Evolutionary conservation across 106 monocot species (phyloP).

Genomic region (Apostasia ramifera): DNA sequence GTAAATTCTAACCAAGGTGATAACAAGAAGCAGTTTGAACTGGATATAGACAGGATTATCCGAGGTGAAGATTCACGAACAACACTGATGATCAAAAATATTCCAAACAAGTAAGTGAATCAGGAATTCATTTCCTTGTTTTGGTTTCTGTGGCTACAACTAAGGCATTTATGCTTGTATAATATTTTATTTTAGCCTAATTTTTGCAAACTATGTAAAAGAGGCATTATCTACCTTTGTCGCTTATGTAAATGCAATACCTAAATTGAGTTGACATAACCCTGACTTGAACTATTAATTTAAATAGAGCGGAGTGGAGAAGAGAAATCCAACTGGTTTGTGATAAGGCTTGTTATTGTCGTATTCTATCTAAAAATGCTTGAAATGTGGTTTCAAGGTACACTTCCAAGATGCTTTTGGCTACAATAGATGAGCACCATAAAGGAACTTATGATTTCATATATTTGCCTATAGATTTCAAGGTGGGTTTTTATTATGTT

Average conservation of each 20-base stretch:
- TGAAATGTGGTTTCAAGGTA: conserved; percentile 38
- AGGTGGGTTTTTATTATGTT: conserved; percentile 27
- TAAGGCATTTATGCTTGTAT: neutral
- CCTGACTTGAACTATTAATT: too few relatives aligned
- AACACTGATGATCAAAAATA: conserved; percentile 98
- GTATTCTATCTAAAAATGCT: neutral
- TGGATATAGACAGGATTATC: conserved; percentile 76
- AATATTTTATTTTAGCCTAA: neutral
- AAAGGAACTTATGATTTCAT: conserved; percentile 95
- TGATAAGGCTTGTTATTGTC: neutral
- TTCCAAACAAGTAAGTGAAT: conserved; percentile 80
- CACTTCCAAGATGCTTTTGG: conserved; percentile 94
- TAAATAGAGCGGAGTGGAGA: too few relatives aligned
- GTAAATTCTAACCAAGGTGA: conserved; percentile 40
- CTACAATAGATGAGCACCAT: conserved; percentile 94
- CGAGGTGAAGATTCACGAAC: conserved; percentile 75
- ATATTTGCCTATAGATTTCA: conserved; percentile 95
- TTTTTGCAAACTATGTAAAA: neutral
- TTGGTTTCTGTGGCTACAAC: neutral
- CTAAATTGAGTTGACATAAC: neutral
- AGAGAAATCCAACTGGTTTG: too few relatives aligned
- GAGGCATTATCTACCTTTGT: too few relatives aligned
- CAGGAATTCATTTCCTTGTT: neutral
- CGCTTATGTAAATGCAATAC: neutral
- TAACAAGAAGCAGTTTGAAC: conserved; percentile 88